Percentiles rank a stretch among this genome's conserved stretches.
Conservation (phyloP, 2,329 filamentous ascomycete genomes). For the Trichoderma oligosporum region DNA sequence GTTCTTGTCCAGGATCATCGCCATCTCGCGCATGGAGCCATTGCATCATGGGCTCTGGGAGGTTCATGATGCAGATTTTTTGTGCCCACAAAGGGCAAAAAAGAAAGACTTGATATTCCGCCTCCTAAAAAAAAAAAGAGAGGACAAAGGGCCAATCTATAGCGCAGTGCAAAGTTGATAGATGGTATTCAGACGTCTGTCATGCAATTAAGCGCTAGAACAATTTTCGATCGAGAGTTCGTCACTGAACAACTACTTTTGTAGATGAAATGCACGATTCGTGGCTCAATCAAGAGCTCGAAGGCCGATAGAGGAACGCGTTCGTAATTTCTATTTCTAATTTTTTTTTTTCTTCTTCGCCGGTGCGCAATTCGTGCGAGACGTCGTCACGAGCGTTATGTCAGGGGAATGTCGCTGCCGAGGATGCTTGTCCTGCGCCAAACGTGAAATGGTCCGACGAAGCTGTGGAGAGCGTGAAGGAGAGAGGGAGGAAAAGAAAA, state of each 20-base stretch:
- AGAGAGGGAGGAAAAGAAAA: conserved; percentile 8
- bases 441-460: conserved; percentile 14
- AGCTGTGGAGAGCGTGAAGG: conserved; percentile 7
- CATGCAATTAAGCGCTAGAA: not conserved
- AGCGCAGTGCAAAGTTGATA: not conserved
- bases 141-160: not conserved
- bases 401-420: conserved; percentile 13
- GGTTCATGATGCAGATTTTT: conserved; percentile 24
- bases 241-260: not conserved
- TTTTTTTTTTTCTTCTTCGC: too few relatives aligned
- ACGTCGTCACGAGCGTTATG: conserved; percentile 16
- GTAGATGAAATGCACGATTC: not conserved
- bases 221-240: not conserved
- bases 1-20: conserved; percentile 35
- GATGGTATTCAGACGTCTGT: not conserved
- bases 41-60: conserved; percentile 9
- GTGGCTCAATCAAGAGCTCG: conserved; percentile 12
- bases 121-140: not conserved
- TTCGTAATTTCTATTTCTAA: not conserved
- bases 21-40: conserved; percentile 19
- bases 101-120: not conserved
- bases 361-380: conserved; percentile 1
- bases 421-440: conserved; percentile 12
- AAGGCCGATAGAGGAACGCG: not conserved
- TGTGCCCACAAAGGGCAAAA: conserved; percentile 9